phyloP scores from a whole-genome alignment of 176 grass and related monocot species.

The Bonia amplexicaulis region DNA sequence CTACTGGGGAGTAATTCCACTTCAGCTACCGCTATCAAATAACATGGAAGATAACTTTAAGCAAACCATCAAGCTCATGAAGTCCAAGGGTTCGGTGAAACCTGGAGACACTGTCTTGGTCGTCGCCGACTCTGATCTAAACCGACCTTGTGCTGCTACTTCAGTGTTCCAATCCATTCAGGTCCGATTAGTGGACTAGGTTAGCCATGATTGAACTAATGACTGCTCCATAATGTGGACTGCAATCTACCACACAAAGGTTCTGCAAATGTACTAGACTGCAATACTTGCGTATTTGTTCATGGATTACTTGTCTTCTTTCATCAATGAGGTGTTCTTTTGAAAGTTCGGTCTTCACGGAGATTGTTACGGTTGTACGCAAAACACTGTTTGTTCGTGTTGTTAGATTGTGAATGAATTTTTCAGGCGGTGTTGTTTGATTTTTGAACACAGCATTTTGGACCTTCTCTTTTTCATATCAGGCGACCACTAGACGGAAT shows the following conservation, averaged over 20 bases:
- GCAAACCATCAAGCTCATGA: constrained; percentile 42
- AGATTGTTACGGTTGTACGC: background rate
- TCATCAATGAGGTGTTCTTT: background rate
- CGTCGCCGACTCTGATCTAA: constrained; percentile 53
- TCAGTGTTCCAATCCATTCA: constrained; percentile 57
- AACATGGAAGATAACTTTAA: constrained; percentile 57
- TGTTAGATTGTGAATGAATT: too few relatives aligned
- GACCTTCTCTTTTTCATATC: background rate
- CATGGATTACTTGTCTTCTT: background rate
- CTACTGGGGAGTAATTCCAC: constrained; percentile 59
- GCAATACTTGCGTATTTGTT: background rate
- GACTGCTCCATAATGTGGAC: background rate
- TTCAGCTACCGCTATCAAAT: constrained; percentile 37
- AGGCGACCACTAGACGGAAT: background rate
- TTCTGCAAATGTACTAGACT: background rate
- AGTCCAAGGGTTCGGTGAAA: constrained; percentile 46
- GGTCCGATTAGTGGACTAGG: constrained; percentile 46
- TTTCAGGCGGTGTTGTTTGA: background rate
- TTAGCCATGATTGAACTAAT: background rate
- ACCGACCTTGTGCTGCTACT: constrained; percentile 27
- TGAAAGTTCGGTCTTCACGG: background rate
- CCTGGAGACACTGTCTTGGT: constrained; percentile 52
- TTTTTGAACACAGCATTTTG: background rate
- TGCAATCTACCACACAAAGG: background rate
- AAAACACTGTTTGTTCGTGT: background rate